phyloP scores from a whole-genome alignment of 1,284 basidiomycete species.

The Puccinia sorghi region DNA sequence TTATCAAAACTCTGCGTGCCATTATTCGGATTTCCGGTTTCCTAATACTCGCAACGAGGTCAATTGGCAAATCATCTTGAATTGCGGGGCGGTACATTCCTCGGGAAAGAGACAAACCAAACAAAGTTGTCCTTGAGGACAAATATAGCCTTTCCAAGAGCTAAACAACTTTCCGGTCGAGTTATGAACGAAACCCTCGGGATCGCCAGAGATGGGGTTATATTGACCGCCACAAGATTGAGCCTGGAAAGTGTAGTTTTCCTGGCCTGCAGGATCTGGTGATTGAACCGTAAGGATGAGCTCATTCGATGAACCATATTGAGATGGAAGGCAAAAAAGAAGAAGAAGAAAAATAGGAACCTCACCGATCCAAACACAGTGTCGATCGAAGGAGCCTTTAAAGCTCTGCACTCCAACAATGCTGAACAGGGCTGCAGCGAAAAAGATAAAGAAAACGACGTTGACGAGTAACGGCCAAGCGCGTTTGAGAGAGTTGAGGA shows the following conservation, averaged over 20 bases:
- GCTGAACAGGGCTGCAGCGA: conserved; percentile 79
- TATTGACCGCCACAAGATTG: conserved; percentile 75
- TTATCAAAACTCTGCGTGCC: conserved; percentile 85
- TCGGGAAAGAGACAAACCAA: conserved; percentile 52
- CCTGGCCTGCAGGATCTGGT: conserved; percentile 59
- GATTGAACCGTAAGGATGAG: conserved; percentile 51
- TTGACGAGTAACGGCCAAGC: conserved; percentile 83
- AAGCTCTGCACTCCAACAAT: conserved; percentile 90
- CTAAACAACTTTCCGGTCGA: conserved; percentile 40
- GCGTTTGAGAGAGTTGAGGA: conserved; percentile 87
- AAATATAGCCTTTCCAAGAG: conserved; percentile 57
- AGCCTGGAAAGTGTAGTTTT: conserved; percentile 57
- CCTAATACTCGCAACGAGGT: conserved; percentile 53
- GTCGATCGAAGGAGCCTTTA: conserved; percentile 73
- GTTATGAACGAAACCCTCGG: conserved; percentile 45
- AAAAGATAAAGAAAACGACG: conserved; percentile 86
- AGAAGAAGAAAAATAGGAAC: neutral
- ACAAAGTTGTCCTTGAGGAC: conserved; percentile 58
- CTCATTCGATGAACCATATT: too few relatives aligned
- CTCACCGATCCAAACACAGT: conserved; percentile 60
- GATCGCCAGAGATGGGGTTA: conserved; percentile 43
- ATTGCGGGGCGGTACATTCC: too few relatives aligned
- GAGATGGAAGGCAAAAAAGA: neutral
- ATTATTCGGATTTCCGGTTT: conserved; percentile 69
- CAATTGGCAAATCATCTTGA: neutral